Evolutionary conservation across 768 basidiomycete genomes (phyloP).

Genomic region (Trametes cingulata): DNA sequence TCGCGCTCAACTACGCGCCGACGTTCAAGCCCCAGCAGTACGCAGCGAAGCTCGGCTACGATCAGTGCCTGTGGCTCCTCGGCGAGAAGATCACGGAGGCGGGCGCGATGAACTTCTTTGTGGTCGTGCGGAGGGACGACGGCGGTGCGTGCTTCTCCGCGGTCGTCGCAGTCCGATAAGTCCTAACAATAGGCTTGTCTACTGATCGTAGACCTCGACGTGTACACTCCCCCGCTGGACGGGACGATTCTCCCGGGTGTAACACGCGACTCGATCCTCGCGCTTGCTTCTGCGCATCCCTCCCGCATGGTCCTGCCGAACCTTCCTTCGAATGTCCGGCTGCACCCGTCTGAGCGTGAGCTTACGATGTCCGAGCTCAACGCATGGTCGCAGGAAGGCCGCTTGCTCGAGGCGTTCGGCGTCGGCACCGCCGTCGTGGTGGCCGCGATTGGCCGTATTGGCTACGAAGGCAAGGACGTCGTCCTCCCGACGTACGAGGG

Average conservation of each 20-base stretch:
- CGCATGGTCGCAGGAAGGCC: constrained; percentile 51
- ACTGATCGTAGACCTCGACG: constrained; percentile 58
- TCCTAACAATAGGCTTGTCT: not conserved
- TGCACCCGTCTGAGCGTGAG: constrained; percentile 44
- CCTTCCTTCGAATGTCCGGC: constrained; percentile 44
- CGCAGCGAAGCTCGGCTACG: constrained; percentile 51
- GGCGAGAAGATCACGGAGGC: constrained; percentile 44
- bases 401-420: constrained; percentile 80
- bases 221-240: constrained; percentile 87
- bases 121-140: constrained; percentile 46
- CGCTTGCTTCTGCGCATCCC: constrained; percentile 63
- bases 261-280: constrained; percentile 82
- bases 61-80: constrained; percentile 58
- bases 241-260: constrained; percentile 93
- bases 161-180: not conserved
- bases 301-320: constrained; percentile 38
- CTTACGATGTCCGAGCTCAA: constrained; percentile 48
- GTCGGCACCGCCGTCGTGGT: constrained; percentile 85
- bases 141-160: constrained; percentile 32
- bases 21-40: constrained; percentile 47
- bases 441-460: constrained; percentile 70
- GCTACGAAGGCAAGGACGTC: constrained; percentile 66
- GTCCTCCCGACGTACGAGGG: constrained; percentile 58
- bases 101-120: constrained; percentile 60
- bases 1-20: constrained; percentile 45